A percentile compares a stretch with the other conserved stretches of the same genome.
Evolutionary conservation across 225 moss, liverwort and hornwort genomes (phyloP).

Genomic region (Polytrichum formosum): DNA sequence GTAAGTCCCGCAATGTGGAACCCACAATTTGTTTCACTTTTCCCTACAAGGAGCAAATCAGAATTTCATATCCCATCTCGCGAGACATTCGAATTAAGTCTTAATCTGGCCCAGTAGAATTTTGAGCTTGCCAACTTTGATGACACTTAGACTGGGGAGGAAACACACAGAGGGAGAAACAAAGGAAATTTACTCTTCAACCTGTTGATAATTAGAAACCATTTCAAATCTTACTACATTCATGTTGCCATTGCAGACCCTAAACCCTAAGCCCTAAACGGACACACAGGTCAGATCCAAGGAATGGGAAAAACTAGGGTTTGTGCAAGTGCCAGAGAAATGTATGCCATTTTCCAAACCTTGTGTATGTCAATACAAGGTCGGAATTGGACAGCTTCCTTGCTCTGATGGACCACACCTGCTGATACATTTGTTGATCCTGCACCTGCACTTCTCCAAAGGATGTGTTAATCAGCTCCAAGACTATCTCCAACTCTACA

Average conservation of each 20-base stretch:
- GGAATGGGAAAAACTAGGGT: neutral
- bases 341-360: conserved; percentile 30
- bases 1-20: conserved; percentile 78
- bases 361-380: conserved; percentile 99
- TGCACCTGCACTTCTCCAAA: conserved; percentile 30
- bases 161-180: neutral
- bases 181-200: too few relatives aligned
- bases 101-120: too few relatives aligned
- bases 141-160: too few relatives aligned
- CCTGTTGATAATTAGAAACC: too few relatives aligned
- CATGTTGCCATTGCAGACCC: too few relatives aligned
- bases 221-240: too few relatives aligned
- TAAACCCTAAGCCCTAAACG: too few relatives aligned
- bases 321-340: too few relatives aligned
- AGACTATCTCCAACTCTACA: neutral
- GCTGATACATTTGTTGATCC: conserved; percentile 11
- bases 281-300: neutral
- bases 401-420: conserved; percentile 30
- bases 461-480: conserved; percentile 14
- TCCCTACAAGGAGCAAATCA: conserved; percentile 48
- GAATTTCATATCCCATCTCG: neutral
- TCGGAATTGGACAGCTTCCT: conserved; percentile 70
- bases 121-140: too few relatives aligned
- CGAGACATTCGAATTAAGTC: too few relatives aligned
- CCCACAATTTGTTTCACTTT: conserved; percentile 99